Evolutionary conservation across 2,329 filamentous ascomycete genomes (phyloP), one percentile per base, ranked within the genome.

Genomic region (Penicillium sp.): DNA sequence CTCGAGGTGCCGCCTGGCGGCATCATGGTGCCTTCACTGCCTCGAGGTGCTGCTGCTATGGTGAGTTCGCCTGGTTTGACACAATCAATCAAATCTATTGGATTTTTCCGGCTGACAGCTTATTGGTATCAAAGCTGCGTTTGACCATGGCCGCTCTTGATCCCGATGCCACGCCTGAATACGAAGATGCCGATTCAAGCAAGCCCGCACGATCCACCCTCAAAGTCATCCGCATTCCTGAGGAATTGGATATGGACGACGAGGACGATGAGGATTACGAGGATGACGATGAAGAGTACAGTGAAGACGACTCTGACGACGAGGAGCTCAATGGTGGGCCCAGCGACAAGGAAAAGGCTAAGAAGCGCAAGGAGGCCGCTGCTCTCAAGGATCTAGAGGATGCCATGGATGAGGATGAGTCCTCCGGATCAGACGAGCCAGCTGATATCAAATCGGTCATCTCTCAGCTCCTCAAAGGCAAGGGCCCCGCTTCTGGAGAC

Each of bases 141-240:
- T 91, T 99, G 71, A 97, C 92, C 68, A 99, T 99, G 94, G 94
- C 95, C 68, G 94, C 94, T 63, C 88, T 99, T 73, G 93, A 99
- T 73, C 94, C 94, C 58, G 91, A 85, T 68, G 89, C 89, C 66
- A 81, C 85, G 65, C 82, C 86, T 35, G 83, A 90, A 73, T 80
- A 81, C 58, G 85, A 87, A 64, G 80, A 81, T 57, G 82, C 81
- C 66, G 84, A 86, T 68, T 75, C 83, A 59, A 83, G 83, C 66
- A 74, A 77, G 57, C 75, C 85, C 60, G 83, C 87, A 66, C 89
- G 92, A 66, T 89, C 94, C 54, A 99, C 94, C 52, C 81, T 99
- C 68, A 96, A 94, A 79, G 82, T 99, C 65, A 83, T 97, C 72
- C 93, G 93, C 74, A 82, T 87, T 70, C 84, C 84, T 59, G 73